phyloP scores from a whole-genome alignment of 2,329 filamentous ascomycete species.

The Pseudocercospora musae region DNA sequence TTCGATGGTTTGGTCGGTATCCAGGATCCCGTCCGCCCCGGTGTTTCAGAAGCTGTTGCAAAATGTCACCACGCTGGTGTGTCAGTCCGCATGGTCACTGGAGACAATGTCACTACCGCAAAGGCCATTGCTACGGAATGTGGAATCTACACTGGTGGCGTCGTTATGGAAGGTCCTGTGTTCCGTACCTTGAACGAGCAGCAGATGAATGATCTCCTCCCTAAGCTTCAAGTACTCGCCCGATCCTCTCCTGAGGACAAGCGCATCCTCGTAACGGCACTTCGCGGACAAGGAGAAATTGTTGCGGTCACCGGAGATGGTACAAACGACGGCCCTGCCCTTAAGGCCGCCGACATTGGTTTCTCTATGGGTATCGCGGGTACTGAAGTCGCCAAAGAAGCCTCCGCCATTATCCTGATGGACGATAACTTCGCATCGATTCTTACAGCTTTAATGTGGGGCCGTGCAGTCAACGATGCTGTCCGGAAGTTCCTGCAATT shows the following conservation, averaged over 20 bases:
- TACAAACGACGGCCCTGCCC: conserved; percentile 63
- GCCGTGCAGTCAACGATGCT: conserved; percentile 56
- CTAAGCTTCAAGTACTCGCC: conserved; percentile 64
- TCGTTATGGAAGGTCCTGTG: conserved; percentile 45
- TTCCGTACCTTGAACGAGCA: conserved; percentile 42
- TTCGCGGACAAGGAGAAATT: conserved; percentile 63
- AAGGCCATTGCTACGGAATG: conserved; percentile 71
- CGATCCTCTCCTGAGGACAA: conserved; percentile 69
- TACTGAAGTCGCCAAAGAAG: conserved; percentile 62
- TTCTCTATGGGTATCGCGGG: conserved; percentile 67
- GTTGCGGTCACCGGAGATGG: conserved; percentile 66
- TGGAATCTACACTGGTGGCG: conserved; percentile 56
- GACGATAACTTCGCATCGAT: conserved; percentile 63
- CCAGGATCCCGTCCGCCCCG: conserved; percentile 67
- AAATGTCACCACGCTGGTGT: conserved; percentile 67
- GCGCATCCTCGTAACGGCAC: conserved; percentile 59
- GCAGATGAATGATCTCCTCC: conserved; percentile 55
- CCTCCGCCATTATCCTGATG: conserved; percentile 61
- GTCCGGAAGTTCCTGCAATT: conserved; percentile 60
- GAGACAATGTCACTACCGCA: conserved; percentile 70
- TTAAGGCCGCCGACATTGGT: conserved; percentile 64
- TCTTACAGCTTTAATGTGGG: conserved; percentile 61
- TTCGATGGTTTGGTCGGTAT: conserved; percentile 72
- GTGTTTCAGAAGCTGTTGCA: conserved; percentile 64
- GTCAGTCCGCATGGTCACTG: conserved; percentile 70